These are phyloP conservation scores for Boletus sp. DNA, from an alignment of 768 basidiomycete genomes.

Conservation along the genomic window DNA sequence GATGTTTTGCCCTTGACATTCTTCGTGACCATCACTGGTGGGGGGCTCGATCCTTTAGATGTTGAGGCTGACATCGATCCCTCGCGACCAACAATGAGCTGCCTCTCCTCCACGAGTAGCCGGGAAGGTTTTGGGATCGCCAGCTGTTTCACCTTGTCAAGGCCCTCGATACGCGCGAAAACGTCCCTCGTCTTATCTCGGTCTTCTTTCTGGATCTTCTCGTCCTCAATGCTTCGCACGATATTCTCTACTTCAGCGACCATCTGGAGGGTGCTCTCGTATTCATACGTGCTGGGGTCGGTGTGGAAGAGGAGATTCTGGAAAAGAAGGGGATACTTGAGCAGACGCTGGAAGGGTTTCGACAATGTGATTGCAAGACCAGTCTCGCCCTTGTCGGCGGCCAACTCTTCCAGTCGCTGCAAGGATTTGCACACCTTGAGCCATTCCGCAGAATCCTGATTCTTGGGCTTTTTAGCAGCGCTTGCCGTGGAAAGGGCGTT, in stretches of 20 bases:
- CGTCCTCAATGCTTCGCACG: conserved; percentile 95
- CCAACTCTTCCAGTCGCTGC: conserved; percentile 74
- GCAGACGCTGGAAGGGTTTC: conserved; percentile 94
- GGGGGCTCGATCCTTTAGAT: conserved; percentile 35
- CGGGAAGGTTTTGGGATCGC: conserved; percentile 89
- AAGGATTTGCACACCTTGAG: conserved; percentile 71
- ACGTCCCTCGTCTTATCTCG: conserved; percentile 94
- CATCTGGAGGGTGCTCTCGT: conserved; percentile 94
- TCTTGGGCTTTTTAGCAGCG: conserved; percentile 73
- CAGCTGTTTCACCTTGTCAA: conserved; percentile 91
- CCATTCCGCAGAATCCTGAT: conserved; percentile 79
- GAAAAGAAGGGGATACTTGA: conserved; percentile 96
- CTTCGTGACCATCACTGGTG: conserved; percentile 41
- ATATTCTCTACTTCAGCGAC: conserved; percentile 96
- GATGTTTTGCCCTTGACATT: conserved; percentile 80
- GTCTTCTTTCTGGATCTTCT: conserved; percentile 96
- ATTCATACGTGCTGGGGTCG: conserved; percentile 96
- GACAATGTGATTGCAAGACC: conserved; percentile 93
- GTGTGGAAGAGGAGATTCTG: conserved; percentile 97
- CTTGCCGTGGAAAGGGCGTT: conserved; percentile 63
- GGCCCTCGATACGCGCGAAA: conserved; percentile 92
- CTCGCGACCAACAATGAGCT: conserved; percentile 40
- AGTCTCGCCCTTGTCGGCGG: conserved; percentile 87
- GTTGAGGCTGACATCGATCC: conserved; percentile 15
- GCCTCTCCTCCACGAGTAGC: conserved; percentile 80